A percentile compares a stretch with the other conserved stretches of the same genome.
Conservation (phyloP, 2,329 filamentous ascomycete species). For the Corynespora cassiicola region DNA sequence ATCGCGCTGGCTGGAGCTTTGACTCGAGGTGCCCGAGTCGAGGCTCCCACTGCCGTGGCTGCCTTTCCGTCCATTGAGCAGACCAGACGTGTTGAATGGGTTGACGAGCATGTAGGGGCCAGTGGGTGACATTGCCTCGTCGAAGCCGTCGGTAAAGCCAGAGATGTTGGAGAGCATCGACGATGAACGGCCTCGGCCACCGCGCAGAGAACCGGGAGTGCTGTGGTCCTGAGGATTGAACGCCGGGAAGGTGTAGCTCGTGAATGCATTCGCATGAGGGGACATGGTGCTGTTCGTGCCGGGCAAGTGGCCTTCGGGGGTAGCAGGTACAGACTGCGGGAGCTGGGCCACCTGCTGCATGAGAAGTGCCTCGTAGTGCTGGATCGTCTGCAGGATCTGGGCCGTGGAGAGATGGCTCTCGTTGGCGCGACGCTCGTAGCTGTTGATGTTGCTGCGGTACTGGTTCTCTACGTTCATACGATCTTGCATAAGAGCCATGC, state of each 20-base stretch:
- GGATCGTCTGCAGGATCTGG: constrained; percentile 43
- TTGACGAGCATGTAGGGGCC: constrained; percentile 37
- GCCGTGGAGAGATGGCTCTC: constrained; percentile 44
- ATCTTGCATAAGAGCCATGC: constrained; percentile 43
- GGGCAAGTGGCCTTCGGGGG: constrained; percentile 67
- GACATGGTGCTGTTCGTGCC: constrained; percentile 54
- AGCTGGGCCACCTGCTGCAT: constrained; percentile 46
- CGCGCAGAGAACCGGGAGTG: constrained; percentile 41
- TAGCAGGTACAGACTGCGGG: constrained; percentile 53
- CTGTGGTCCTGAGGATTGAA: constrained; percentile 34
- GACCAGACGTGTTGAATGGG: constrained; percentile 47
- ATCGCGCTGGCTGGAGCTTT: constrained; percentile 46
- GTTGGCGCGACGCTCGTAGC: constrained; percentile 45
- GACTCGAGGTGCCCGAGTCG: constrained; percentile 51
- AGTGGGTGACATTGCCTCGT: constrained; percentile 38
- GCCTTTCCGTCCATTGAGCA: constrained; percentile 45
- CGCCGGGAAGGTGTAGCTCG: constrained; percentile 46
- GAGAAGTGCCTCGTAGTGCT: constrained; percentile 48
- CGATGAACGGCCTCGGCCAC: constrained; percentile 56
- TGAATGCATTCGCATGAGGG: constrained; percentile 40
- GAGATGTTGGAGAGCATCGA: constrained; percentile 61
- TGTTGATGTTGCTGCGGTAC: constrained; percentile 47
- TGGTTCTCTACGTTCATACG: constrained; percentile 44
- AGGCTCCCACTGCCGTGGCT: constrained; percentile 58
- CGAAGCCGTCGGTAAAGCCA: constrained; percentile 57